A percentile compares a stretch with the other conserved stretches of the same genome.
Evolutionary conservation across 805 yeast genomes (phyloP).

Genomic region (Wickerhamomyces alni): DNA sequence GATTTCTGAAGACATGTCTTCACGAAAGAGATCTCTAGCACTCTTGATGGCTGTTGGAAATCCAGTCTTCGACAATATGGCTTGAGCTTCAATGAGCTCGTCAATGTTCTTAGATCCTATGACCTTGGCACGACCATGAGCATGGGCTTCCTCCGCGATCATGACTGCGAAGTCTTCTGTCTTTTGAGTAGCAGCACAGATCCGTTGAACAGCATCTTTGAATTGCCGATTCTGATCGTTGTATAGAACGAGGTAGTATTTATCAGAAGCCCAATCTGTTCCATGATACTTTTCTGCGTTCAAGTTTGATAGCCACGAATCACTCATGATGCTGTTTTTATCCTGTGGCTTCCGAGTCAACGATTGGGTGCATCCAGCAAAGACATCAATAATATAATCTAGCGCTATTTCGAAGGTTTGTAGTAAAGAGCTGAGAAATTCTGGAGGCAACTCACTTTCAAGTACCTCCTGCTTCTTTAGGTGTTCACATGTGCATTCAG

Average conservation of each 20-base stretch:
- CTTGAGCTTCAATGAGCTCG: conserved; percentile 47
- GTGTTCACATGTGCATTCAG: conserved; percentile 43
- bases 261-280: conserved; percentile 36
- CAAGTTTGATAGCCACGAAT: conserved; percentile 29
- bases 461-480: conserved; percentile 22
- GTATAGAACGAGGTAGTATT: conserved; percentile 53
- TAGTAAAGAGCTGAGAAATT: conserved; percentile 31
- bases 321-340: conserved; percentile 23
- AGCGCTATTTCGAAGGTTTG: conserved; percentile 40
- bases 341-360: conserved; percentile 19
- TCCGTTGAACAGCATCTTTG: conserved; percentile 64
- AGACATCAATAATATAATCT: conserved; percentile 59
- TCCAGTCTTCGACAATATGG: conserved; percentile 55
- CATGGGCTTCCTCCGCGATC: conserved; percentile 61
- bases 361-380: conserved; percentile 33
- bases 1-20: conserved; percentile 74
- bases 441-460: conserved; percentile 33
- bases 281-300: conserved; percentile 38
- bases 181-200: conserved; percentile 58
- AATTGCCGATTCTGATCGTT: conserved; percentile 77
- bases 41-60: conserved; percentile 61
- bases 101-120: conserved; percentile 47
- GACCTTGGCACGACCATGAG: conserved; percentile 65
- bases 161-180: conserved; percentile 60
- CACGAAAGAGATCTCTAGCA: conserved; percentile 66